Conservation (phyloP, 78 protist species). For the Isochrysis galbana region DNA sequence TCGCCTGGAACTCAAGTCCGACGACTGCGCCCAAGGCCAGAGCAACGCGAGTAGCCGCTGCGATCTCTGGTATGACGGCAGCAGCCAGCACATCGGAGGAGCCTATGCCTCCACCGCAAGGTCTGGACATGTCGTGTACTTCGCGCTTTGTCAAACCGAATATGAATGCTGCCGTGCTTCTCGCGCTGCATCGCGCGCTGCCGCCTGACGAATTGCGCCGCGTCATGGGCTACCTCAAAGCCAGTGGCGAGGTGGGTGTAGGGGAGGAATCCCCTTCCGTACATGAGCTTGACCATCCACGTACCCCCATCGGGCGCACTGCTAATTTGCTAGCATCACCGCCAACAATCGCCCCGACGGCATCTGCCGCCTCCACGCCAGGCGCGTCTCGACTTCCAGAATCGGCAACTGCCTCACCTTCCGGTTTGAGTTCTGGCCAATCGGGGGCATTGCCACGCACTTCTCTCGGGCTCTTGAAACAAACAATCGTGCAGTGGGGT, state of each 20-base stretch:
- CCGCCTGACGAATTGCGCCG: background rate
- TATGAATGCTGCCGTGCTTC: background rate
- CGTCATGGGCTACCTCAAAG: background rate
- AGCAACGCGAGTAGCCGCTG: background rate
- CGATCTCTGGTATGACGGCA: background rate
- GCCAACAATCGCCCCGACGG: background rate
- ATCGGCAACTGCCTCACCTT: background rate
- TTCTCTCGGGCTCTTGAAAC: too few relatives aligned
- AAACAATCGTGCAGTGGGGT: background rate
- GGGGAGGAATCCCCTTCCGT: too few relatives aligned
- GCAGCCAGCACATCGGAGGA: too few relatives aligned
- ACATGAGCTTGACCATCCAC: too few relatives aligned
- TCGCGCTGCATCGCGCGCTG: background rate
- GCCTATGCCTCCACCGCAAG: too few relatives aligned
- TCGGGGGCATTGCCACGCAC: too few relatives aligned
- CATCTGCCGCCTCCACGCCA: background rate
- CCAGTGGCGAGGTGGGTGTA: too few relatives aligned
- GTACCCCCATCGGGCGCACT: background rate
- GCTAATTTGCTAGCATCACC: background rate
- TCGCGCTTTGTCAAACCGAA: background rate
- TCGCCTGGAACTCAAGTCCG: too few relatives aligned
- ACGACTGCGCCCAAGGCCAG: too few relatives aligned
- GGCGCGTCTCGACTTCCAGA: background rate
- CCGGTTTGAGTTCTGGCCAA: too few relatives aligned
- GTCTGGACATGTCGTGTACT: too few relatives aligned